Percentiles rank a stretch among this genome's conserved stretches.
Evolutionary conservation across 805 yeast genomes (phyloP).

Genomic region (Osmozyma mogii): DNA sequence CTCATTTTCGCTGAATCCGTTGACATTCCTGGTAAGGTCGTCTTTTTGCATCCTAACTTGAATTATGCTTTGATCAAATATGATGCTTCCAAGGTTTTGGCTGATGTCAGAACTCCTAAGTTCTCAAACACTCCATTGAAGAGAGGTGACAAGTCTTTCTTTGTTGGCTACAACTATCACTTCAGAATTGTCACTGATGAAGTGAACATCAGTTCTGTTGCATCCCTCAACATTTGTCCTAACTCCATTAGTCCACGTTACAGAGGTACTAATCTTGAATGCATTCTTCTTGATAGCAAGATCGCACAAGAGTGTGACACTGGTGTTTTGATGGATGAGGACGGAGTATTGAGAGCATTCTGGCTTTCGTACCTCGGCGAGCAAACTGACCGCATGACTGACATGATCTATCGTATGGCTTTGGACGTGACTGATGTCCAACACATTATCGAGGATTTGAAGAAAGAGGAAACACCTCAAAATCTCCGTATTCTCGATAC

Average conservation of each 20-base stretch:
- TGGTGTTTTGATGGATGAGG: constrained; percentile 69
- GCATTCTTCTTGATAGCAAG: constrained; percentile 65
- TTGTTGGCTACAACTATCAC: constrained; percentile 72
- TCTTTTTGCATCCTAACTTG: constrained; percentile 79
- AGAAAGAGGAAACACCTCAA: constrained; percentile 41
- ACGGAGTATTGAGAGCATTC: constrained; percentile 74
- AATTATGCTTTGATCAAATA: constrained; percentile 80
- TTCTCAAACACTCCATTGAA: constrained; percentile 48
- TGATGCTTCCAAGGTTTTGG: constrained; percentile 66
- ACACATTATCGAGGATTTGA: constrained; percentile 48
- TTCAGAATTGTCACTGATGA: constrained; percentile 65
- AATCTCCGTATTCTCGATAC: constrained; percentile 65
- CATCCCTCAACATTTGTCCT: constrained; percentile 66
- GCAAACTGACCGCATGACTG: constrained; percentile 42
- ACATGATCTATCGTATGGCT: constrained; percentile 64
- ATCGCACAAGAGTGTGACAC: constrained; percentile 67
- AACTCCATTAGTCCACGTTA: constrained; percentile 67
- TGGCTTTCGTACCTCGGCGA: constrained; percentile 86
- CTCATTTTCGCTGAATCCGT: constrained; percentile 82
- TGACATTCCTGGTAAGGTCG: constrained; percentile 70
- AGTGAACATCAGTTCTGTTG: constrained; percentile 68
- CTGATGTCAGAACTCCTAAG: constrained; percentile 63
- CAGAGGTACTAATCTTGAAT: constrained; percentile 78
- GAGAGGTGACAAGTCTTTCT: constrained; percentile 71
- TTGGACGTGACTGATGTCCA: constrained; percentile 63